phyloP scores from a whole-genome alignment of 2,329 filamentous ascomycete species.

The Orbilia javanica region DNA sequence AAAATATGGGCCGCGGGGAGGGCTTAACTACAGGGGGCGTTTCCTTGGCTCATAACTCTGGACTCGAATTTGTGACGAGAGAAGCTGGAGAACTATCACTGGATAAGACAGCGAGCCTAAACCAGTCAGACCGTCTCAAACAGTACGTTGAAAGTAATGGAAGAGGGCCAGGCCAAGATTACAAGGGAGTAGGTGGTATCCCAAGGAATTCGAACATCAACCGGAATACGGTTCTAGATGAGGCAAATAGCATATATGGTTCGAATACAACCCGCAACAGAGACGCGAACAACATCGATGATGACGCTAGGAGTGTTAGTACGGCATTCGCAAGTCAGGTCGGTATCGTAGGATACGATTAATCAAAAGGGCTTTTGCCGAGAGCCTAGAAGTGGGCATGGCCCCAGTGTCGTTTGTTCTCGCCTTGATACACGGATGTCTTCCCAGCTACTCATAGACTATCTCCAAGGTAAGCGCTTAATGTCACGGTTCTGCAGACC shows the following conservation, averaged over 20 bases:
- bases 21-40: conserved; percentile 47
- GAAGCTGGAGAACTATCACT: conserved; percentile 46
- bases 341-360: conserved; percentile 74
- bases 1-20: conserved; percentile 39
- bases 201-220: conserved; percentile 66
- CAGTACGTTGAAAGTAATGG: conserved; percentile 91
- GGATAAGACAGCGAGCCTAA: conserved; percentile 76
- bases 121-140: conserved; percentile 89
- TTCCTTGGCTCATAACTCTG: conserved; percentile 21
- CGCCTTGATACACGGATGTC: not conserved
- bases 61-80: conserved; percentile 66
- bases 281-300: conserved; percentile 73
- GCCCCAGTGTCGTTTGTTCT: not conserved
- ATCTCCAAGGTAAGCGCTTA: not conserved
- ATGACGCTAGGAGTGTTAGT: conserved; percentile 95
- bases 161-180: conserved; percentile 70
- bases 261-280: conserved; percentile 69
- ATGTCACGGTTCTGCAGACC: no score
- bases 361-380: conserved; percentile 63
- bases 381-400: not conserved
- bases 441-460: not conserved
- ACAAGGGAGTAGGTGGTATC: conserved; percentile 65
- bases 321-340: conserved; percentile 97
- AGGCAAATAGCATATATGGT: conserved; percentile 74
- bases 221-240: conserved; percentile 40